Conservation (phyloP, 1,139 yeast genomes). For the Candida tropicalis region DNA sequence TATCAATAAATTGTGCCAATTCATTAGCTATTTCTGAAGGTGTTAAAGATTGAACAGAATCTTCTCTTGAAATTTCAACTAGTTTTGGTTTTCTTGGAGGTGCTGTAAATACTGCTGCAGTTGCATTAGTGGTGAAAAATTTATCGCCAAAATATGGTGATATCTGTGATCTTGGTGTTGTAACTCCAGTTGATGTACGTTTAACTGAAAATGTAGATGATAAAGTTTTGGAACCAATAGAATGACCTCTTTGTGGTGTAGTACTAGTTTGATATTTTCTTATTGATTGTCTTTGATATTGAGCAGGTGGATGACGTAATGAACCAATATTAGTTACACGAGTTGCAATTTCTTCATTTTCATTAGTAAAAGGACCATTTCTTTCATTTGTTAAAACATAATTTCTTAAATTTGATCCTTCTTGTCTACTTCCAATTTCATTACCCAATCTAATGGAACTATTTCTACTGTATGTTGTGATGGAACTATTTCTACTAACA, state of each 20-base stretch:
- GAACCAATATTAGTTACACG: conserved; percentile 4
- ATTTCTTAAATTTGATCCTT: not conserved
- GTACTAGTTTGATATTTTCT: no score
- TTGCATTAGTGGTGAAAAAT: conserved; percentile 1
- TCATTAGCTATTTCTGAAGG: conserved; percentile 34
- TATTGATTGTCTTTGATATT: not conserved
- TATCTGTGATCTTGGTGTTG: conserved; percentile 1
- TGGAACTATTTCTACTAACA: conserved; percentile 16
- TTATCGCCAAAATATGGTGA: not conserved
- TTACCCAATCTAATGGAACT: not conserved
- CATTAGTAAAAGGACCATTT: not conserved
- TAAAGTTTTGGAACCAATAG: not conserved
- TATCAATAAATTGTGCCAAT: conserved; percentile 33
- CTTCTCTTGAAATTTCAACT: conserved; percentile 17
- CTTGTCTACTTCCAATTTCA: not conserved
- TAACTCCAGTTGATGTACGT: not conserved
- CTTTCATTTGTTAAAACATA: not conserved
- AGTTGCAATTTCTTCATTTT: conserved; percentile 2
- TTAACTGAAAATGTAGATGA: not conserved
- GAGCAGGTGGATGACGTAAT: not conserved
- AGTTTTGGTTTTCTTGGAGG: not conserved
- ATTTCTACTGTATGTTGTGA: not conserved
- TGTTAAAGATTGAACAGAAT: conserved; percentile 28
- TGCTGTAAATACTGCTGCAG: not conserved
- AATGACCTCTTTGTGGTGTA: not conserved